These are phyloP conservation scores for Lumnitzera racemosa DNA, from an alignment of 345 rosid species.

Conservation along the genomic window DNA sequence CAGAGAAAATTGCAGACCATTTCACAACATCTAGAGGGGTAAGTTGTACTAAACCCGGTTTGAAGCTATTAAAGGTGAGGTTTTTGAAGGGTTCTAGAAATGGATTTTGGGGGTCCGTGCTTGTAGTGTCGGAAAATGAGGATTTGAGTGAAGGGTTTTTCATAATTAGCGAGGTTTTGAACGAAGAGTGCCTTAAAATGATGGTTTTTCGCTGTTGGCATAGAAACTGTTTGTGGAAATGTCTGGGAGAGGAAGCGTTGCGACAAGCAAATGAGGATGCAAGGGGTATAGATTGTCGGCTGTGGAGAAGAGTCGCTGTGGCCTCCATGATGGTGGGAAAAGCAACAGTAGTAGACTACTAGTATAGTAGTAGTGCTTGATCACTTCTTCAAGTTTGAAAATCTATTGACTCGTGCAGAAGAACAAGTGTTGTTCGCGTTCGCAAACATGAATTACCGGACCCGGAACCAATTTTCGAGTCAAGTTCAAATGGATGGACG, in stretches of 20 bases:
- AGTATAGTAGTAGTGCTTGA: too few species aligned
- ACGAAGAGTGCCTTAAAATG: conserved; percentile 13
- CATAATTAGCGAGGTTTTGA: not conserved
- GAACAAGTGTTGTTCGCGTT: too few species aligned
- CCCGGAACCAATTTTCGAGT: too few species aligned
- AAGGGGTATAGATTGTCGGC: conserved; percentile 16
- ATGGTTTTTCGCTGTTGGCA: conserved; percentile 12
- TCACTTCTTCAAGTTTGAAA: too few species aligned
- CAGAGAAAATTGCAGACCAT: conserved; percentile 43
- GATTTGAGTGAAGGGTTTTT: conserved; percentile 31
- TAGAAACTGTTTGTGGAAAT: conserved; percentile 56
- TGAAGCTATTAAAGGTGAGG: conserved; percentile 36
- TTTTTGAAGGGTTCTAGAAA: conserved; percentile 31
- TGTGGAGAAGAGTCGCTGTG: conserved; percentile 41
- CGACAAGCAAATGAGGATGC: conserved; percentile 3
- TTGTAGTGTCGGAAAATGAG: conserved; percentile 38
- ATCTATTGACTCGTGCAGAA: too few species aligned
- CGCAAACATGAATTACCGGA: too few species aligned
- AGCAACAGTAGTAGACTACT: too few species aligned
- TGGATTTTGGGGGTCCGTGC: conserved; percentile 29
- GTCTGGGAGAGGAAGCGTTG: conserved; percentile 35
- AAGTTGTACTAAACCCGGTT: conserved; percentile 21
- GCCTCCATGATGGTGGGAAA: conserved; percentile 40
- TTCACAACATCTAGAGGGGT: conserved; percentile 52
- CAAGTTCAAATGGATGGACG: too few species aligned